Percentiles rank a stretch among this genome's conserved stretches.
Evolutionary conservation across 805 yeast genomes (phyloP).

Genomic region (Vanderwaltozyma yarrowii): DNA sequence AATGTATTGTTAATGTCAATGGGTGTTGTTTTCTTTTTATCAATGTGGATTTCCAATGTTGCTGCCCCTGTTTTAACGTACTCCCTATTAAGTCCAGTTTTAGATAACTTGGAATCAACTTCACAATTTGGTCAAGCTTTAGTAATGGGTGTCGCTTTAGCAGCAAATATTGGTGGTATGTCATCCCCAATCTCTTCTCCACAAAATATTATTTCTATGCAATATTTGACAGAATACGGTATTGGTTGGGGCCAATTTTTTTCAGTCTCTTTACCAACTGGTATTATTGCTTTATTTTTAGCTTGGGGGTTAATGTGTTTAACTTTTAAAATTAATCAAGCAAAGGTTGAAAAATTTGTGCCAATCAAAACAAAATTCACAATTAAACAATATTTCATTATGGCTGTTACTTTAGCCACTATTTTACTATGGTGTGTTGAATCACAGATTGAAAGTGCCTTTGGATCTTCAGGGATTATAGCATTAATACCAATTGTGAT

Average conservation of each 20-base stretch:
- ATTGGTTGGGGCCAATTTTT: conserved; percentile 88
- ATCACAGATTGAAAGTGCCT: conserved; percentile 52
- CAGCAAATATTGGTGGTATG: conserved; percentile 93
- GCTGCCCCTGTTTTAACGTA: conserved; percentile 92
- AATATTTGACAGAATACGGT: conserved; percentile 59
- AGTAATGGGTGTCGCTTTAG: conserved; percentile 81
- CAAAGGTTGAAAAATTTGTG: conserved; percentile 37
- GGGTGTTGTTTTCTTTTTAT: conserved; percentile 73
- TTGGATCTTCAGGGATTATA: conserved; percentile 90
- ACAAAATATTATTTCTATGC: conserved; percentile 85
- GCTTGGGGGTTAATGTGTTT: conserved; percentile 61
- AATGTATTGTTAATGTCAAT: conserved; percentile 67
- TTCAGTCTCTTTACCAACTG: conserved; percentile 74
- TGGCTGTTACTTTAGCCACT: conserved; percentile 58
- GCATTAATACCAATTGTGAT: conserved; percentile 79
- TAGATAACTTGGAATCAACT: conserved; percentile 65
- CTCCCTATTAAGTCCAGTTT: conserved; percentile 76
- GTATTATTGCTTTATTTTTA: conserved; percentile 46
- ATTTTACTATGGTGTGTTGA: conserved; percentile 86
- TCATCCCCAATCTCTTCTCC: conserved; percentile 95
- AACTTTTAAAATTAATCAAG: conserved; percentile 41
- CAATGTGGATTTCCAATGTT: conserved; percentile 95
- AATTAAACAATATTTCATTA: conserved; percentile 61
- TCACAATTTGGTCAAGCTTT: conserved; percentile 75
- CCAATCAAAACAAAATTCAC: conserved; percentile 59